Percentiles rank a stretch among this genome's conserved stretches.
Evolutionary conservation across 352 stramenopile genomes (phyloP).

Genomic region (Globisporangium mamillatum): DNA sequence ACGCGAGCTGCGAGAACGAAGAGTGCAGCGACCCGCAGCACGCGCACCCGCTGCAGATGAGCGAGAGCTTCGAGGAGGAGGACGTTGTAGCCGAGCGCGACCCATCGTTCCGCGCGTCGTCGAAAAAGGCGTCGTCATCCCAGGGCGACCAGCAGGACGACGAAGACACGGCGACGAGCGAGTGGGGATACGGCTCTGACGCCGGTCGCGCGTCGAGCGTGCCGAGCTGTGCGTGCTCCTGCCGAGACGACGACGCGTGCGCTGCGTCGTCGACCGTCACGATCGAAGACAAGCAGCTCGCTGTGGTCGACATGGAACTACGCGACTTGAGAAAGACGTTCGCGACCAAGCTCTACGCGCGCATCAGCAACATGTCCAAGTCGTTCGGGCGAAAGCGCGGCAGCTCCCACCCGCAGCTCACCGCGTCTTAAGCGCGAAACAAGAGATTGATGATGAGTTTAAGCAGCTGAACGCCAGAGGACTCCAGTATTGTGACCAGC

Average conservation of each 20-base stretch:
- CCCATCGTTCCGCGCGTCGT: constrained; percentile 23
- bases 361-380: constrained; percentile 43
- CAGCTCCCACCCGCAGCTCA: constrained; percentile 13
- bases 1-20: constrained; percentile 17
- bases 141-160: constrained; percentile 33
- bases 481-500: background rate
- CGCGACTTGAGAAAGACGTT: constrained; percentile 61
- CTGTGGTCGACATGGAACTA: constrained; percentile 64
- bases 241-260: constrained; percentile 32
- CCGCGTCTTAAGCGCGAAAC: constrained; percentile 12
- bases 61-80: constrained; percentile 19
- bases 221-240: constrained; percentile 49
- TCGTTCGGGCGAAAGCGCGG: constrained; percentile 27
- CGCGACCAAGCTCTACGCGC: constrained; percentile 52
- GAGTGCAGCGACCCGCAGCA: constrained; percentile 21
- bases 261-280: constrained; percentile 43
- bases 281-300: constrained; percentile 68
- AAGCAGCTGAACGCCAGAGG: background rate
- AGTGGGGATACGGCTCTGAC: constrained; percentile 36
- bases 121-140: constrained; percentile 30
- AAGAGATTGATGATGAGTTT: background rate
- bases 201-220: constrained; percentile 34
- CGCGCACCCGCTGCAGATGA: constrained; percentile 10
- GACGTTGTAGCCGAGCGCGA: constrained; percentile 9
- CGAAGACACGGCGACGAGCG: constrained; percentile 32